Evolutionary conservation across 2,329 filamentous ascomycete species (phyloP).

Genomic region (Pseudogymnoascus sp.): DNA sequence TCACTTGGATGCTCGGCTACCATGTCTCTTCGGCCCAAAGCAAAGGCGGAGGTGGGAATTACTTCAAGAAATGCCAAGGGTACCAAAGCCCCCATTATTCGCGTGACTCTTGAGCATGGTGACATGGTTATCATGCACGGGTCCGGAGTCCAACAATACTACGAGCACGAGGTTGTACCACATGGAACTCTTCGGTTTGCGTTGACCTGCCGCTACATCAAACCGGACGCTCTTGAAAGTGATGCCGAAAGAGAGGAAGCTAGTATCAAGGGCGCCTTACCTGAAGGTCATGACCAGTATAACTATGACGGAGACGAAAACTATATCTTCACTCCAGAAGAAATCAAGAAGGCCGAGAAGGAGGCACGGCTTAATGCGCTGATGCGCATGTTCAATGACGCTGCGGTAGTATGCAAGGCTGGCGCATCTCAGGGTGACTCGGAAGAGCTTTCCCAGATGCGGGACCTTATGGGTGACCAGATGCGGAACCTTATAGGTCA

Average conservation of each 20-base stretch:
- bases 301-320: slow-evolving; percentile 27
- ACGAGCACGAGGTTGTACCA: slow-evolving; percentile 51
- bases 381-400: neutral
- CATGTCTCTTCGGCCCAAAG: slow-evolving; percentile 53
- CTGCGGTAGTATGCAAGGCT: neutral
- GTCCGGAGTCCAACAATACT: slow-evolving; percentile 47
- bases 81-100: slow-evolving; percentile 29
- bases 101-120: slow-evolving; percentile 47
- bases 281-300: slow-evolving; percentile 24
- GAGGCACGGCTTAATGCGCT: neutral
- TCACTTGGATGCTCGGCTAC: slow-evolving; percentile 50
- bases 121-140: slow-evolving; percentile 61
- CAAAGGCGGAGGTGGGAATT: slow-evolving; percentile 23
- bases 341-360: neutral
- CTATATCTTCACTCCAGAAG: slow-evolving; percentile 10
- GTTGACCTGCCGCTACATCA: slow-evolving; percentile 47
- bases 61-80: slow-evolving; percentile 28
- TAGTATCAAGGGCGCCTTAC: slow-evolving; percentile 30
- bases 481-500: neutral
- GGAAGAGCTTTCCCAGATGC: neutral
- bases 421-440: neutral
- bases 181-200: slow-evolving; percentile 46
- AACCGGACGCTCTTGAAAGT: slow-evolving; percentile 33
- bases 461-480: neutral
- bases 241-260: slow-evolving; percentile 25